Evolutionary conservation across 2,329 filamentous ascomycete species (phyloP).

Genomic region (Aspergillus piperis): DNA sequence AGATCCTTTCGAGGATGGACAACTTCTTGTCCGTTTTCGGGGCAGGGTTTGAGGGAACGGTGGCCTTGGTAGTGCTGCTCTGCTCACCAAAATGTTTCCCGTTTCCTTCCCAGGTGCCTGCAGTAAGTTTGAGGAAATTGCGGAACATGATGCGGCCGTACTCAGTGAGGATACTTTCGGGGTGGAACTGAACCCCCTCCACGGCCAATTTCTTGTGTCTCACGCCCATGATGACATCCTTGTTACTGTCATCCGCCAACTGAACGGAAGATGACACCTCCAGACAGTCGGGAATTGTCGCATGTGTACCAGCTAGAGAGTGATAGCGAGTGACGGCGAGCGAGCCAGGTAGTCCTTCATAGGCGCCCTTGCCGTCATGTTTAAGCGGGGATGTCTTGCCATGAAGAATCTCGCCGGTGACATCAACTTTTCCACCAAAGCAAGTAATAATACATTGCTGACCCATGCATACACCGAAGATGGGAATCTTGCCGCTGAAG

Average conservation of each 20-base stretch:
- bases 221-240: constrained; percentile 93
- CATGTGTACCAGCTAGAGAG: constrained; percentile 87
- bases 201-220: constrained; percentile 86
- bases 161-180: constrained; percentile 92
- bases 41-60: constrained; percentile 22
- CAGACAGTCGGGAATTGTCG: constrained; percentile 79
- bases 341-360: constrained; percentile 74
- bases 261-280: constrained; percentile 90
- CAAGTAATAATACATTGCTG: constrained; percentile 97
- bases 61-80: constrained; percentile 19
- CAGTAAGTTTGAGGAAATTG: constrained; percentile 86
- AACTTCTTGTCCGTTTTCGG: constrained; percentile 60
- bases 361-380: constrained; percentile 92
- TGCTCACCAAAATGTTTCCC: constrained; percentile 42
- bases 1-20: constrained; percentile 90
- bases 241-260: constrained; percentile 66
- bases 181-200: constrained; percentile 98
- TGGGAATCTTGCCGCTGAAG: constrained; percentile 91
- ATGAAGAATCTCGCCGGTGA: constrained; percentile 93
- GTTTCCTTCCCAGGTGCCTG: constrained; percentile 89
- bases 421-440: constrained; percentile 87
- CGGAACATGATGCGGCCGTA: constrained; percentile 85
- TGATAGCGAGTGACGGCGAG: constrained; percentile 94
- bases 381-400: constrained; percentile 91
- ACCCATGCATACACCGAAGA: constrained; percentile 98